Evolutionary conservation across 192 early-diverging fungal genomes (phyloP), one percentile per base, ranked within the genome.

Genomic region (Powellomyces hirtus): DNA sequence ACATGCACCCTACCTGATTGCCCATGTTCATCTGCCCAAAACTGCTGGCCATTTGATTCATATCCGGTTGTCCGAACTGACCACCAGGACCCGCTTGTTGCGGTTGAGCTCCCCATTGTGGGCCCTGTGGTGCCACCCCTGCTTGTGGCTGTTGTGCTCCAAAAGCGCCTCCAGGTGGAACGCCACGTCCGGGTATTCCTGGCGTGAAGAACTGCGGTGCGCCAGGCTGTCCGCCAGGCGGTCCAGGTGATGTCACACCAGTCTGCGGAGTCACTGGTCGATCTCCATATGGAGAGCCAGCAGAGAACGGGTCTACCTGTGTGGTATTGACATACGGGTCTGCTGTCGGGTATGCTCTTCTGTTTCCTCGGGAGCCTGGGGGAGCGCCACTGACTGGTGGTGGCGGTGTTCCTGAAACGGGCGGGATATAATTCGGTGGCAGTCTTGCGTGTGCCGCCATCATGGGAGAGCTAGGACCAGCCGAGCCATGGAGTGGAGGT

Each of bases 401-500:
- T 0, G 72, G 72, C n/a, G 72, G 72, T 4, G 64, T 62, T 16
- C 72, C 72, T 30, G 26, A 38, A 13, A 71, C 34, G 6, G 68
- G 68, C 24, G 68, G 68, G n/a, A 71, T 71, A 38, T 38, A 71
- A 34, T 63, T 63, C 22, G 62, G 13, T 24, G 62, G 62, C 62
- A 63, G 13, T 27, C 62, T 18, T 46, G 22, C 40, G 8, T 33
- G 34, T 46, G 33, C 24, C 5, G 27, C 26, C 5, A 29, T 18
- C 2, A 34, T 18, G 3, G 53, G 53, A 6, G 53, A 56, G 6
- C 18, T 30, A 2, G 53, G 53, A 29, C 53, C 29, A 3, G 53
- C 20, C 14, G 20, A 16, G 2, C 53, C 53, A 7, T 27, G 53
- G 20, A 29, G 53, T 4, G 29, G 53, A 18, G 18, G 53, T 30